Conservation (phyloP, 768 basidiomycete genomes). For the Mycena galopus region DNA sequence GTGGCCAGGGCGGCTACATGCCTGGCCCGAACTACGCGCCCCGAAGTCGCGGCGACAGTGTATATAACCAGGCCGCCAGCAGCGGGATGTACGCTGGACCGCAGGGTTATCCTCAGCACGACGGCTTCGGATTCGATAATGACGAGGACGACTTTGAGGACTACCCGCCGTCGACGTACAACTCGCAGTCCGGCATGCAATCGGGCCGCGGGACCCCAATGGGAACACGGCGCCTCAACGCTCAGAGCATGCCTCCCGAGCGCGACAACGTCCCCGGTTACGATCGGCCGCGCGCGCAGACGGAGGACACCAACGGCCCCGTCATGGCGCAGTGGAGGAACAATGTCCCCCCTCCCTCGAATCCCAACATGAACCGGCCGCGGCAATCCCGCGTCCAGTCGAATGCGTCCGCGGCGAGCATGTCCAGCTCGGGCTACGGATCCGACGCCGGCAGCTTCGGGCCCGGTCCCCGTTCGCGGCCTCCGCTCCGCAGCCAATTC, state of each 20-base stretch:
- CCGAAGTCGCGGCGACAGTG: slow-evolving; percentile 53
- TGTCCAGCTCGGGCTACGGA: slow-evolving; percentile 49
- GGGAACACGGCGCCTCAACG: slow-evolving; percentile 67
- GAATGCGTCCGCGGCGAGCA: slow-evolving; percentile 58
- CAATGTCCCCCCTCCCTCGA: slow-evolving; percentile 57
- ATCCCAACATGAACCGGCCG: slow-evolving; percentile 42
- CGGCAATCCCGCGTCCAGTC: slow-evolving; percentile 60
- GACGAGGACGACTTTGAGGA: slow-evolving; percentile 86
- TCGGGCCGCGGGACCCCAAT: slow-evolving; percentile 81
- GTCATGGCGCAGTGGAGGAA: slow-evolving; percentile 75
- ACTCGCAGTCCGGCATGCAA: slow-evolving; percentile 50
- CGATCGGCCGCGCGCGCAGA: slow-evolving; percentile 74
- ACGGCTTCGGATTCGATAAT: slow-evolving; percentile 80
- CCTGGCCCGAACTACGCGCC: slow-evolving; percentile 40
- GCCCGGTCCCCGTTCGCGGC: slow-evolving; percentile 47
- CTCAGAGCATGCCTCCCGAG: slow-evolving; percentile 71
- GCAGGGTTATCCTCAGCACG: slow-evolving; percentile 69
- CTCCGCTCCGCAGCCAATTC: slow-evolving; percentile 75
- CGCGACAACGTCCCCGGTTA: slow-evolving; percentile 62
- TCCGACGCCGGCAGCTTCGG: slow-evolving; percentile 61
- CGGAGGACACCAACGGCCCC: slow-evolving; percentile 75
- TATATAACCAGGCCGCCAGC: slow-evolving; percentile 52
- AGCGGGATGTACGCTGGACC: slow-evolving; percentile 56
- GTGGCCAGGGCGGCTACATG: slow-evolving; percentile 50
- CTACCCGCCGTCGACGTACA: slow-evolving; percentile 62